Evolutionary conservation across 176 grass and related monocot genomes (phyloP), one percentile per base, ranked within the genome.

Genomic region (Zoysia pacifica): DNA sequence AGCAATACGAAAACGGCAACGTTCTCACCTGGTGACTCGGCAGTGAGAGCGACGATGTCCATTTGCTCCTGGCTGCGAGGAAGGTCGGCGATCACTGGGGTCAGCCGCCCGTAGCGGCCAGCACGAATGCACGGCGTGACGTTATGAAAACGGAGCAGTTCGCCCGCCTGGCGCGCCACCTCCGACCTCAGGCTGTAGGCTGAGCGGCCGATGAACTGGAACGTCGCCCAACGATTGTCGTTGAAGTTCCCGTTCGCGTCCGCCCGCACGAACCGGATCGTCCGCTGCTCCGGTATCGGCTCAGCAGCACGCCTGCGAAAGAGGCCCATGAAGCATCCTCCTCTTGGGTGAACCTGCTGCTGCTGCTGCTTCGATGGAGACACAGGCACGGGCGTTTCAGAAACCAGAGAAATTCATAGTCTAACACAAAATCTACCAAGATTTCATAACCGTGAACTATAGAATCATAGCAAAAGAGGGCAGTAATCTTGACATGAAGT

Each of bases 51-150:
- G 51, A 67, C 3, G 41, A 82, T 18, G 39, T 46, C 61, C 40
- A 75, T 45, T 13, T 13, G 4, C 46, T 37, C 9, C 7, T 42
- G 40, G 14, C 6, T 11, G 48, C 13, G n/a, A 52, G 80, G 80
- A 42, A 83, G 71, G 49, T 83, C 49, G 19, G 18, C 28, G 48
- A 67, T 20, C 14, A 83, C 71, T 67, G 81, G 81, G 20, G 71
- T 74, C 9, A 39, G 49, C 61, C 41, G 63, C 15, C 81, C 81
- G 14, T 14, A 37, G 49, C 11, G 39, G 14, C 81, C 81, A 2
- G 81, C 59, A 44, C 81, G 48, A 28, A 52, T 7, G 28, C 71
- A 83, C 61, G 67, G 44, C 19, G 39, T 46, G 52, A 68, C 5
- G 46, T 1, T 2, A 48, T 2, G 3, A 45, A 20, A 43, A 11